Evolutionary conservation across 2,329 filamentous ascomycete species (phyloP).

Genomic region (Aspergillus sp.): DNA sequence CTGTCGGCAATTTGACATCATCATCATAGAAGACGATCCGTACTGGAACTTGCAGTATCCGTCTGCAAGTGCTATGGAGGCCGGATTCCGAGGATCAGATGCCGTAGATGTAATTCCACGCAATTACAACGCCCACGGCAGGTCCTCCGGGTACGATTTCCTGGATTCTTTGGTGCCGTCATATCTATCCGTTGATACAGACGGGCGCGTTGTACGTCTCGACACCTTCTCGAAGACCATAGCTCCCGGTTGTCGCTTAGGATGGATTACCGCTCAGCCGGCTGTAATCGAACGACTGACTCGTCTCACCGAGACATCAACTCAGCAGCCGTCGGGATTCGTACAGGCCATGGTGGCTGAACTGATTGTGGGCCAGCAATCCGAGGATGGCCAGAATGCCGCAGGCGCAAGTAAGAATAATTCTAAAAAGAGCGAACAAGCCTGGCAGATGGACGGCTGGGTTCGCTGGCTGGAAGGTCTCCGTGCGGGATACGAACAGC

Average conservation of each 20-base stretch:
- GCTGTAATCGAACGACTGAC: slow-evolving; percentile 71
- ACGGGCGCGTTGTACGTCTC: slow-evolving; percentile 83
- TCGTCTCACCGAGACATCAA: slow-evolving; percentile 74
- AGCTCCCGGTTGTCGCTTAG: slow-evolving; percentile 83
- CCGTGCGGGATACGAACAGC: slow-evolving; percentile 77
- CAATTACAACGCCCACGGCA: slow-evolving; percentile 47
- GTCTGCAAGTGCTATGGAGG: slow-evolving; percentile 57
- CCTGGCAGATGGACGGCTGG: slow-evolving; percentile 84
- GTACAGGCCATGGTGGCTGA: slow-evolving; percentile 72
- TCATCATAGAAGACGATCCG: slow-evolving; percentile 92
- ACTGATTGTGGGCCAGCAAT: slow-evolving; percentile 68
- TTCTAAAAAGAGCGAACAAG: slow-evolving; percentile 52
- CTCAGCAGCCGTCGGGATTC: slow-evolving; percentile 85
- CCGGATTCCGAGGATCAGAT: slow-evolving; percentile 30
- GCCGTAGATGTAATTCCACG: slow-evolving; percentile 37
- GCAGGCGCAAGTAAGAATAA: slow-evolving; percentile 36
- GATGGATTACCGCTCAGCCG: slow-evolving; percentile 87
- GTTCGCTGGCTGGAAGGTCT: slow-evolving; percentile 87
- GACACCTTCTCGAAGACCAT: slow-evolving; percentile 95
- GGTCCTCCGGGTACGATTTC: slow-evolving; percentile 70
- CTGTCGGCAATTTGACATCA: slow-evolving; percentile 79
- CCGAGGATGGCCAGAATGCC: slow-evolving; percentile 48
- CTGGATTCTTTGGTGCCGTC: slow-evolving; percentile 82
- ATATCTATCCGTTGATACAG: slow-evolving; percentile 76
- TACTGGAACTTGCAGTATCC: slow-evolving; percentile 96